Evolutionary conservation across 768 basidiomycete genomes (phyloP).

Genomic region (Daedaleopsis nitida): DNA sequence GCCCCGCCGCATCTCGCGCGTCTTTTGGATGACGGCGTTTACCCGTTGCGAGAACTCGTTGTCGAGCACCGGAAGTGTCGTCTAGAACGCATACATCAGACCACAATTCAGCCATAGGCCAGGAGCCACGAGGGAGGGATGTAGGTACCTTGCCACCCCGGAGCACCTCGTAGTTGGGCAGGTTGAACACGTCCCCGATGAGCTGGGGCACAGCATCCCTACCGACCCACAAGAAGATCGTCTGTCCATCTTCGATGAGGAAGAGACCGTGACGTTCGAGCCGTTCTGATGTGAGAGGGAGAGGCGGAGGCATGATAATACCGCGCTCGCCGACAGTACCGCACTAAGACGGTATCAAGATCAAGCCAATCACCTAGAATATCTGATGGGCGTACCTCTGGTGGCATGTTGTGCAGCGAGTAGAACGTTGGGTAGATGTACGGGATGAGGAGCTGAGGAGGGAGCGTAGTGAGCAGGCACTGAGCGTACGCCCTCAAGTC

Average conservation of each 20-base stretch:
- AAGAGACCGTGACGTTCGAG: constrained; percentile 94
- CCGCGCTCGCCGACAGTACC: constrained; percentile 92
- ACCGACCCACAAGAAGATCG: constrained; percentile 98
- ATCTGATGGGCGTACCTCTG: constrained; percentile 58
- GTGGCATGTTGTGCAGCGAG: constrained; percentile 93
- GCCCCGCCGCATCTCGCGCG: constrained; percentile 89
- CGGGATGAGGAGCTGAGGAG: constrained; percentile 87
- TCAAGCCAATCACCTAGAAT: neutral
- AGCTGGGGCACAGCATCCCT: constrained; percentile 97
- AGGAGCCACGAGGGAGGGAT: neutral
- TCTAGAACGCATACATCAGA: constrained; percentile 42
- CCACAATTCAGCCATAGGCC: neutral
- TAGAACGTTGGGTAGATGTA: constrained; percentile 97
- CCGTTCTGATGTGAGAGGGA: constrained; percentile 93
- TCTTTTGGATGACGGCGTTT: constrained; percentile 92
- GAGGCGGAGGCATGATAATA: constrained; percentile 81
- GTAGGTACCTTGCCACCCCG: constrained; percentile 85
- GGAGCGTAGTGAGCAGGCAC: constrained; percentile 85
- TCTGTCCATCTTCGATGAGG: constrained; percentile 97
- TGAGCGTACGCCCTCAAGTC: constrained; percentile 97
- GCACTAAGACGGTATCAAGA: constrained; percentile 49
- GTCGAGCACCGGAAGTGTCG: constrained; percentile 85
- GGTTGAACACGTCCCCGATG: constrained; percentile 90
- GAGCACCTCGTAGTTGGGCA: constrained; percentile 84
- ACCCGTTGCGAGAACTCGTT: constrained; percentile 96